phyloP scores from a whole-genome alignment of 768 basidiomycete genomes.

The Melanogaster broomeanus region DNA sequence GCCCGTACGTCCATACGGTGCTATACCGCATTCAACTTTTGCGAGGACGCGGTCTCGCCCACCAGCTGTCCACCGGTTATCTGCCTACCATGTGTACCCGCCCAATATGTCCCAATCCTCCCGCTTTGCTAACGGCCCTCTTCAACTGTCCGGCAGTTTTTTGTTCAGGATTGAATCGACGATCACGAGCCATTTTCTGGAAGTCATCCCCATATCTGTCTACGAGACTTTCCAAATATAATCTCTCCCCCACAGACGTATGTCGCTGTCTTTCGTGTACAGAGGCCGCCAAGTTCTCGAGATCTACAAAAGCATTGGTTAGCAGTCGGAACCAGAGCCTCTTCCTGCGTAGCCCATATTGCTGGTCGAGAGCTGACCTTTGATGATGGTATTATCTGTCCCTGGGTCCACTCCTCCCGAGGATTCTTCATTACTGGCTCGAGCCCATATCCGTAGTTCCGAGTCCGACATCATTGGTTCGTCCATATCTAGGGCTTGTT shows the following conservation, averaged over 20 bases:
- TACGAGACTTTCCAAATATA: slow-evolving; percentile 67
- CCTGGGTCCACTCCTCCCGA: not conserved
- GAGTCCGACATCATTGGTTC: slow-evolving; percentile 23
- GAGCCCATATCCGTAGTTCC: slow-evolving; percentile 22
- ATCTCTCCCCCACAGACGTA: slow-evolving; percentile 67
- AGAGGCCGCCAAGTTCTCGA: slow-evolving; percentile 62
- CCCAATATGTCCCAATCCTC: slow-evolving; percentile 39
- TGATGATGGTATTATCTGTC: slow-evolving; percentile 7
- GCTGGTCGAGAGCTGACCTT: slow-evolving; percentile 36
- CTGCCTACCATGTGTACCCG: not conserved
- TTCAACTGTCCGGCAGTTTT: slow-evolving; percentile 78
- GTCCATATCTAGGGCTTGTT: slow-evolving; percentile 42
- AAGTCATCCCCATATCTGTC: slow-evolving; percentile 71
- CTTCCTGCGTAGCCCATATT: not conserved
- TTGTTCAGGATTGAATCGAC: slow-evolving; percentile 80
- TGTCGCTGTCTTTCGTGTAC: slow-evolving; percentile 54
- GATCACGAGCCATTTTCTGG: slow-evolving; percentile 76
- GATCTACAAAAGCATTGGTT: slow-evolving; percentile 41
- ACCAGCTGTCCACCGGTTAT: slow-evolving; percentile 2
- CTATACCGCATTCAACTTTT: not conserved
- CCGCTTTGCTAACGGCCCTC: slow-evolving; percentile 60
- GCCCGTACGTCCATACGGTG: slow-evolving; percentile 4
- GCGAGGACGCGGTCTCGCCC: not conserved
- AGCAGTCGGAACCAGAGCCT: slow-evolving; percentile 11
- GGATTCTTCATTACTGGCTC: not conserved